Percentiles rank a stretch among this genome's conserved stretches.
These are phyloP conservation scores for Fusarium anthophilum DNA, from an alignment of 2,329 filamentous ascomycete genomes.

Conservation along the genomic window DNA sequence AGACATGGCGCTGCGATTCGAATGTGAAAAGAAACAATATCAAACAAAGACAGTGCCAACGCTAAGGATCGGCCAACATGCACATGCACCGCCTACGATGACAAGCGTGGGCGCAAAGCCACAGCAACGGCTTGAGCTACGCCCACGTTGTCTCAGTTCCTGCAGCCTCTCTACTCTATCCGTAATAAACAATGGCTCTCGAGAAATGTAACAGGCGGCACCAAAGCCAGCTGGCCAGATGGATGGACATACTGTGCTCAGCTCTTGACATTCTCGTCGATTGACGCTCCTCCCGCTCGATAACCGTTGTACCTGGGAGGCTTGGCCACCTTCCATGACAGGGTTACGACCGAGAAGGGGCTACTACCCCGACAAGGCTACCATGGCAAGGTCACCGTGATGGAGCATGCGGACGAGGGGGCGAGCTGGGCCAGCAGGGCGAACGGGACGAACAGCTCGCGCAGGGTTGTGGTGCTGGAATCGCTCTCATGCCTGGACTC, in stretches of 20 bases:
- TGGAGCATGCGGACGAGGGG: slow-evolving; percentile 34
- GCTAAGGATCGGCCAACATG: slow-evolving; percentile 24
- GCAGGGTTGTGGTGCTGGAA: slow-evolving; percentile 37
- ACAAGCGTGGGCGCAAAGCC: slow-evolving; percentile 26
- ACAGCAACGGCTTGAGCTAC: slow-evolving; percentile 34
- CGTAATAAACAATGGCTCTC: slow-evolving; percentile 16
- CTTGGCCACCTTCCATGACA: slow-evolving; percentile 43
- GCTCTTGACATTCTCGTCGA: slow-evolving; percentile 30
- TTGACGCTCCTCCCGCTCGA: slow-evolving; percentile 13
- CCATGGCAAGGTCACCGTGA: slow-evolving; percentile 35
- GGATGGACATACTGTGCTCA: slow-evolving; percentile 17
- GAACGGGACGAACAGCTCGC: slow-evolving; percentile 39
- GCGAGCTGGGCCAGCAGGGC: slow-evolving; percentile 38
- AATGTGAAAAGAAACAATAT: slow-evolving; percentile 35
- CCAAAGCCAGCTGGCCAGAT: slow-evolving; percentile 9
- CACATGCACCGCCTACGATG: slow-evolving; percentile 16
- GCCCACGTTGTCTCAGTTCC: slow-evolving; percentile 34
- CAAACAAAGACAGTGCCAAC: slow-evolving; percentile 29
- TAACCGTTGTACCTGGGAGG: slow-evolving; percentile 10
- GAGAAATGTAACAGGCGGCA: slow-evolving; percentile 22
- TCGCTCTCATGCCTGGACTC: slow-evolving; percentile 35
- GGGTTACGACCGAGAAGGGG: slow-evolving; percentile 42
- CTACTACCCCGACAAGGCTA: slow-evolving; percentile 41
- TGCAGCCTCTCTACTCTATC: slow-evolving; percentile 32
- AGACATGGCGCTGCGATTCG: slow-evolving; percentile 38